Base-by-base conservation (phyloP, 352 stramenopile species). In the Achlya hypogyna region DNA sequence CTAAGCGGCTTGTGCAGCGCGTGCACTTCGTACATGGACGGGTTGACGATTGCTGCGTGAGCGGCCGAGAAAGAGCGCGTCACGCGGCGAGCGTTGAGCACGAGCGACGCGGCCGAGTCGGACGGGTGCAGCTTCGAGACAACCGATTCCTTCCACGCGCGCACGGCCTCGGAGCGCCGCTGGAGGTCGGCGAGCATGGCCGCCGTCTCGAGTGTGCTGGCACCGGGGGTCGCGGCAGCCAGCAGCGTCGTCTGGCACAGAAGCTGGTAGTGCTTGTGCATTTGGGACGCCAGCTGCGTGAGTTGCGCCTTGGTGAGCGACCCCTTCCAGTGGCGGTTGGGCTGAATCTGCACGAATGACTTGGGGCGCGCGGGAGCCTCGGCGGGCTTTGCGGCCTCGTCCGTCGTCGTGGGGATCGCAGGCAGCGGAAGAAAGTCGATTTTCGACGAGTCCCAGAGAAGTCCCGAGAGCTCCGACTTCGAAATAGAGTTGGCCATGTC, bases 191-290 rank as follows among this genome's bases (percentile, higher is more conserved):
- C 62, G 10, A 93, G 74, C 85, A 93, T 91, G 0, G 63, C 62
- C 42, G 74, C 65, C 53, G 78, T 88, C 34, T 89, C 76, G 5
- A 68, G 29, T 10, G 69, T 32, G 12, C 60, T 51, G 12, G 69
- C 22, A 63, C 35, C 52, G 53, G 16, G 18, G 5, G 35, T 72
- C 53, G 58, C 59, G 75, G 2, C 72, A 54, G 32, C 89, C 66
- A 47, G 88, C 28, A 69, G 89, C 76, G 64, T 85, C 86, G 28
- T 74, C 90, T 70, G 91, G 81, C 20, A 92, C 54, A 94, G 42
- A 5, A 94, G 72, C 69, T 94, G 86, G 28, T 92, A 74, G 69
- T 94, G 86, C 38, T 94, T 94, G 71, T 94, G 86, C 81, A 94
- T 92, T 53, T 94, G 86, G 4, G 86, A 94, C 0, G 86, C 82